Percentiles rank a stretch among this genome's conserved stretches.
These are phyloP conservation scores for Cyberlindnera mrakii DNA, from an alignment of 805 yeast species.

Conservation along the genomic window DNA sequence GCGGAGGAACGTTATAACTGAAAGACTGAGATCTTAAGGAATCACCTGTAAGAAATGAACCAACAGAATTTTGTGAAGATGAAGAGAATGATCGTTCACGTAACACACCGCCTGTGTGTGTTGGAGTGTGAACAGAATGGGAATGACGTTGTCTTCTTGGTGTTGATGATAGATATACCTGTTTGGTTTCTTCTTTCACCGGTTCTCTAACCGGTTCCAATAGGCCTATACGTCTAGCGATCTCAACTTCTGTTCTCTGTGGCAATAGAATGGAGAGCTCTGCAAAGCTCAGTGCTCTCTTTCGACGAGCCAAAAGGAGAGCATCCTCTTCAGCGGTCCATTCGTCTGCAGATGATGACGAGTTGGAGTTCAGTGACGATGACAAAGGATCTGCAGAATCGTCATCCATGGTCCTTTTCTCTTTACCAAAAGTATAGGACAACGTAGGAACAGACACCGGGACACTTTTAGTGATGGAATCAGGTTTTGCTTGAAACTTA, in stretches of 20 bases:
- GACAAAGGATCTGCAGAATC: slow-evolving; percentile 10
- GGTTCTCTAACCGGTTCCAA: slow-evolving; percentile 24
- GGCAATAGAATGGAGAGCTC: slow-evolving; percentile 73
- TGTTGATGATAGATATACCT: slow-evolving; percentile 5
- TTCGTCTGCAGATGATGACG: slow-evolving; percentile 10
- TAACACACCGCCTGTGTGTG: slow-evolving; percentile 3
- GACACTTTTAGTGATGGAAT: not conserved
- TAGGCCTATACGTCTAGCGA: slow-evolving; percentile 52
- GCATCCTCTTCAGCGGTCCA: slow-evolving; percentile 71
- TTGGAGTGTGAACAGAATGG: slow-evolving; percentile 4
- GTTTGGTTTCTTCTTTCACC: slow-evolving; percentile 3
- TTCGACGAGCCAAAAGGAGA: slow-evolving; percentile 44
- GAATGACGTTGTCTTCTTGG: slow-evolving; percentile 12
- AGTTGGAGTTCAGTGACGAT: slow-evolving; percentile 3
- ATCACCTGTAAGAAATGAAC: slow-evolving; percentile 3
- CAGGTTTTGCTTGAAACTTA: slow-evolving; percentile 1
- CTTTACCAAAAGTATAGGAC: not conserved
- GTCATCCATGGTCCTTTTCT: not conserved
- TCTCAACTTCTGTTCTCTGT: slow-evolving; percentile 67
- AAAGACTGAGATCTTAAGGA: slow-evolving; percentile 7
- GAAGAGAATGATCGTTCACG: slow-evolving; percentile 8
- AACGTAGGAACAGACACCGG: not conserved
- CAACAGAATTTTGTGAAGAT: slow-evolving; percentile 8
- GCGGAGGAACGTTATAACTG: slow-evolving; percentile 7
- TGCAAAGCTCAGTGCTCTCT: slow-evolving; percentile 57